Evolutionary conservation across 495 filamentous ascomycete species (phyloP), one percentile per base, ranked within the genome.

Genomic region (Pseudoneurospora amorphoporcata): DNA sequence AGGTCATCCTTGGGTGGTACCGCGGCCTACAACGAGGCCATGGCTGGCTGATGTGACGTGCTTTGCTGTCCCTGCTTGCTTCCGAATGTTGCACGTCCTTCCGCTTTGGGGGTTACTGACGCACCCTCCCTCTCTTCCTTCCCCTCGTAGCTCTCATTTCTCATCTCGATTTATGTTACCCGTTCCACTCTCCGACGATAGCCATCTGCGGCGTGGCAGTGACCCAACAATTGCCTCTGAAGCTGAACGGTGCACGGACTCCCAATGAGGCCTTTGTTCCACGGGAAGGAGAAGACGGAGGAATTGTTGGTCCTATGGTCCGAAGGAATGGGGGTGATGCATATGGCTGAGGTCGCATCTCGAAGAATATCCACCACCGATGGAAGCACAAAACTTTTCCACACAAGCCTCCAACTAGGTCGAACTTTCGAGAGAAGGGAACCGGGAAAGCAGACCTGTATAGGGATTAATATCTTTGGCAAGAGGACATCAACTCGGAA

Each of bases 171-270:
- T 75, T 73, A 70, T 75, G 76, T 72, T 70, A 68, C 32, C 61
- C 71, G 42, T 69, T 42, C 38, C 35, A 68, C 39, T 29, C 38
- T 45, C 69, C 35, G 70, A n/a, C 71, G 77, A 77, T 76, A 75
- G 76, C 73, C 75, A 74, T 75, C 77, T 80, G 78, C 77, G 65
- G 45, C 65, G 43, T 74, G 70, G 45, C 16, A 72, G 71, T 47
- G 40, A 68, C 71, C 72, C 71, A 76, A 75, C 72, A 70, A 65
- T 58, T 45, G 39, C 70, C 32, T 45, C 23, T 37, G 32, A 39
- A 43, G 29, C 69, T 53, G 38, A 71, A 58, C 65, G 70, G 73
- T 70, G 69, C 74, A 69, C 73, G 43, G 53, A 10, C 39, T 69
- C 69, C 65, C 65, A 12, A 5, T 14, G 29, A 17, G 14, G 7